A percentile compares a stretch with the other conserved stretches of the same genome.
Conservation (phyloP, 305 asterid species). For the Plantago coronopus region DNA sequence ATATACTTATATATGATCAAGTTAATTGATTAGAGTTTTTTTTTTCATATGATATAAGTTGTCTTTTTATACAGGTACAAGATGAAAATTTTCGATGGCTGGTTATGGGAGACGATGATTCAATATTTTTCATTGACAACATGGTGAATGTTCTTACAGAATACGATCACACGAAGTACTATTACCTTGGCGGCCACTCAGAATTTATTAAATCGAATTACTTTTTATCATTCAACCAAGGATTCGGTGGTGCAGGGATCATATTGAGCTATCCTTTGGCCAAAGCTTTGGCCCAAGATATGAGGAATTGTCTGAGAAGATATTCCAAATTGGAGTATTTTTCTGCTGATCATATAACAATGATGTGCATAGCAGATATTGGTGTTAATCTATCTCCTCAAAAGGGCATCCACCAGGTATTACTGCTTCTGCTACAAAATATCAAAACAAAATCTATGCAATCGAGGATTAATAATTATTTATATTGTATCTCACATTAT, state of each 20-base stretch:
- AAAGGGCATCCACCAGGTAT: slow-evolving; percentile 2
- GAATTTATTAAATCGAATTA: not conserved
- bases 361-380: slow-evolving; percentile 1
- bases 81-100: slow-evolving; percentile 42
- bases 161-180: slow-evolving; percentile 5
- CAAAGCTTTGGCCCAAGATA: slow-evolving; percentile 1
- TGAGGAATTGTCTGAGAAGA: slow-evolving; percentile 1
- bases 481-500: no score
- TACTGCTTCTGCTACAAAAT: no score
- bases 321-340: not conserved
- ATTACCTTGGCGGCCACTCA: not conserved
- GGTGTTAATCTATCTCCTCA: not conserved
- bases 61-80: not conserved
- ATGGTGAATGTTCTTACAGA: slow-evolving; percentile 20
- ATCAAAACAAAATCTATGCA: no score
- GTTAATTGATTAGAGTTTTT: no score
- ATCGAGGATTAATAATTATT: no score
- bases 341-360: not conserved
- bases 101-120: slow-evolving; percentile 56
- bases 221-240: not conserved
- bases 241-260: slow-evolving; percentile 6
- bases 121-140: slow-evolving; percentile 45
- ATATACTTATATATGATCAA: no score
- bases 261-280: not conserved
- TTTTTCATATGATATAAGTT: no score